These are phyloP conservation scores for Neoconidiobolus thromboides DNA, from an alignment of 371 early-diverging fungal species.

Conservation along the genomic window DNA sequence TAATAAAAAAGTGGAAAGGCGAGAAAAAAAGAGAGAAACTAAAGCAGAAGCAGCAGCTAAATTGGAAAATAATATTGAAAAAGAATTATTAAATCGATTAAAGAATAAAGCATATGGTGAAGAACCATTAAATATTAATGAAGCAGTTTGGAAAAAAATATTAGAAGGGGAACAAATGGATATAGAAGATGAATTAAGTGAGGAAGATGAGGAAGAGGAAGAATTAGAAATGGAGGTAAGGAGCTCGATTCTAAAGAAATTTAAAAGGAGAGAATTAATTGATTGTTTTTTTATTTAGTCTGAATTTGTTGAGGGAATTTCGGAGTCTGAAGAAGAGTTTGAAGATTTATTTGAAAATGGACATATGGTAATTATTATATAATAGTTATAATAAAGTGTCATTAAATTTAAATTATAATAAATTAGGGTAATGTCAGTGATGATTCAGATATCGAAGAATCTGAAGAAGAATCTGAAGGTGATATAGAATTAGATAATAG, in stretches of 20 bases:
- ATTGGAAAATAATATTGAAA: slow-evolving; percentile 90
- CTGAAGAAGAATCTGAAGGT: not conserved
- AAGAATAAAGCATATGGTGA: slow-evolving; percentile 87
- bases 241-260: not conserved
- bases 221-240: slow-evolving; percentile 23
- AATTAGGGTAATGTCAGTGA: not conserved
- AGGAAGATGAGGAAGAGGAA: slow-evolving; percentile 35
- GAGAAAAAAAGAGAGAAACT: slow-evolving; percentile 77
- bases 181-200: slow-evolving; percentile 51
- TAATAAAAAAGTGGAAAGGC: slow-evolving; percentile 85
- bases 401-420: not conserved
- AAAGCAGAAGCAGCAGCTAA: slow-evolving; percentile 90
- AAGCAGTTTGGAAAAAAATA: slow-evolving; percentile 65
- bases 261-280: not conserved
- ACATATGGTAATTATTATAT: not conserved
- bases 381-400: not conserved
- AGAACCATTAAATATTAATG: slow-evolving; percentile 76
- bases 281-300: not conserved
- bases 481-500: not conserved
- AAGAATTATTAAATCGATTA: slow-evolving; percentile 90
- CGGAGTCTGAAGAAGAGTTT: slow-evolving; percentile 16
- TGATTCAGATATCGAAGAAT: not conserved
- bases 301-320: slow-evolving; percentile 8
- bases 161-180: slow-evolving; percentile 40
- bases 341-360: slow-evolving; percentile 19